Conservation (phyloP, 176 grass and related monocot species). For the Cenchrus fungigraminus region DNA sequence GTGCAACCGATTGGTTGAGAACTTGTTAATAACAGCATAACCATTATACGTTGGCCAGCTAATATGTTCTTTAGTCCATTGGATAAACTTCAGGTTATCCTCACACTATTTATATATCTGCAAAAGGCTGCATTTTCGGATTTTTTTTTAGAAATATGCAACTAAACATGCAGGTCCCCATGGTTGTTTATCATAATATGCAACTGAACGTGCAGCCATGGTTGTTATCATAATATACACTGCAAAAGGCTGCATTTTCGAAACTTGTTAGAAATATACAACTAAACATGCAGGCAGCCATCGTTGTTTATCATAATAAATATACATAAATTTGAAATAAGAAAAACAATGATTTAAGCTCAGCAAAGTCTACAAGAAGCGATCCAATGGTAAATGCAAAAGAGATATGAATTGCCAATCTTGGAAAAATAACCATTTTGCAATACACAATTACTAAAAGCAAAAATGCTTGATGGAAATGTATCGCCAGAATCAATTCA, state of each 20-base stretch:
- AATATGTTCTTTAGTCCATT: too few relatives aligned
- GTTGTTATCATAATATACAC: not conserved
- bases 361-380: conserved; percentile 2
- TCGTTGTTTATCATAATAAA: too few relatives aligned
- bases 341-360: not conserved
- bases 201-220: too few relatives aligned
- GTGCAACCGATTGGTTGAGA: not conserved
- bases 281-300: too few relatives aligned
- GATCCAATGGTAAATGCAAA: not conserved
- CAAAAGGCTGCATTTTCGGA: not conserved
- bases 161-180: too few relatives aligned
- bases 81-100: not conserved
- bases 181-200: too few relatives aligned
- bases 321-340: not conserved
- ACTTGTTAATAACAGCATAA: not conserved
- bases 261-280: not conserved
- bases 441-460: not conserved
- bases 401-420: not conserved
- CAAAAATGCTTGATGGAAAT: not conserved
- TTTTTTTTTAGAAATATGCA: not conserved
- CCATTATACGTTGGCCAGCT: not conserved
- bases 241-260: not conserved
- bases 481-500: not conserved
- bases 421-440: not conserved
- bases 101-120: not conserved